Evolutionary conservation across 225 moss, liverwort and hornwort genomes (phyloP).

Genomic region (Straminergon stramineum): DNA sequence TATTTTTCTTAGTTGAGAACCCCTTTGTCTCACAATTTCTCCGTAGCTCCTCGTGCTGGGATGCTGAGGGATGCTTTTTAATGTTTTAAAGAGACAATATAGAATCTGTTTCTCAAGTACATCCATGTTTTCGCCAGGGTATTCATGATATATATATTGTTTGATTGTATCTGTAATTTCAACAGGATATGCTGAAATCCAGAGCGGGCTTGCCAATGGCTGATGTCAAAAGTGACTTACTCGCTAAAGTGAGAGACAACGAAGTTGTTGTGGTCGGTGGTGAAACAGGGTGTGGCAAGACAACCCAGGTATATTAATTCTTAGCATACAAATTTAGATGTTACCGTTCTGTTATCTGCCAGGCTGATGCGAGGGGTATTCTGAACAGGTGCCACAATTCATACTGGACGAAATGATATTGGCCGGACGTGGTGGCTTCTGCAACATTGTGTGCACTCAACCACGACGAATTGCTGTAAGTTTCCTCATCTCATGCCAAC

Average conservation of each 20-base stretch:
- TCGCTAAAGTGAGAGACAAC: conserved; percentile 57
- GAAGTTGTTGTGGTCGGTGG: conserved; percentile 94
- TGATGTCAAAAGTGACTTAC: conserved; percentile 57
- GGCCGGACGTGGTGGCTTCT: conserved; percentile 71
- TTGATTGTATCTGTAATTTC: conserved; percentile 1
- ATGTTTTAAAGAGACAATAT: neutral
- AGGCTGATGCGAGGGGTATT: conserved; percentile 7
- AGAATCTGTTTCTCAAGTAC: neutral
- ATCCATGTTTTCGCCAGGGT: neutral
- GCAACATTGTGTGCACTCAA: conserved; percentile 98
- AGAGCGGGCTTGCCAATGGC: conserved; percentile 82
- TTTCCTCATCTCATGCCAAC: neutral
- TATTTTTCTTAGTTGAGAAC: neutral
- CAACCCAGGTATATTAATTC: conserved; percentile 64
- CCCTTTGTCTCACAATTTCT: neutral
- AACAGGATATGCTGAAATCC: conserved; percentile 60
- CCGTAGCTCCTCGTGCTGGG: neutral
- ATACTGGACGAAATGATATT: conserved; percentile 93
- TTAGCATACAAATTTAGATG: neutral
- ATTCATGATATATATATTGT: neutral
- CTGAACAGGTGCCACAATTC: conserved; percentile 83
- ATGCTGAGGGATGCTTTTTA: neutral
- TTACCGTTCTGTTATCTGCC: neutral
- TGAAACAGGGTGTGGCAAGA: conserved; percentile 99
- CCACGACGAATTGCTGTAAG: conserved; percentile 95